Evolutionary conservation across 345 rosid species (phyloP).

Genomic region (Hibiscus syriacus): DNA sequence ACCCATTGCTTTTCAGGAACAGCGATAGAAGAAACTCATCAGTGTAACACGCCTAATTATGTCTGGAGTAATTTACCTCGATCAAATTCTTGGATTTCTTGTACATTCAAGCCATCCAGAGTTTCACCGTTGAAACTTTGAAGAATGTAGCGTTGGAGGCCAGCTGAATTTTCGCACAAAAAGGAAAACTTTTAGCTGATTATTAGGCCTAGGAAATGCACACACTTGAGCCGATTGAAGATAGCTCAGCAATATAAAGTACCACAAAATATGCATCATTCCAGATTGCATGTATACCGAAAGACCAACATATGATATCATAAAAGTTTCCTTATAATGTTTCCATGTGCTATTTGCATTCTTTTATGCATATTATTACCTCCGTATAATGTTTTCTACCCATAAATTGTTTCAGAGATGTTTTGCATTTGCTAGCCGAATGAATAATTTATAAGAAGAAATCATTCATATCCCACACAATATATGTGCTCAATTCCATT

Average conservation of each 20-base stretch:
- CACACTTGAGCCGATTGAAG: too few relatives aligned
- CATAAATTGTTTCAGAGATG: too few relatives aligned
- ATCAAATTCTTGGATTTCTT: conserved; percentile 68
- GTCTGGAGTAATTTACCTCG: conserved; percentile 43
- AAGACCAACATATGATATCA: neutral
- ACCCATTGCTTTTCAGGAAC: neutral
- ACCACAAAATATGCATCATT: neutral
- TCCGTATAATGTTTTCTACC: too few relatives aligned
- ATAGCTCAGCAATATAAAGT: too few relatives aligned
- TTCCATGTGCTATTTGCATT: too few relatives aligned
- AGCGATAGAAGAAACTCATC: neutral
- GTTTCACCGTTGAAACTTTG: conserved; percentile 43
- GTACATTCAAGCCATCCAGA: conserved; percentile 38
- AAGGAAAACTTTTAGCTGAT: neutral
- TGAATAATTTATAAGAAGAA: too few relatives aligned
- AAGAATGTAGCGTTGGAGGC: conserved; percentile 64
- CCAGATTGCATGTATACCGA: neutral
- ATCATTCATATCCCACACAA: too few relatives aligned
- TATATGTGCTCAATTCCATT: too few relatives aligned
- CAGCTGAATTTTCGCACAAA: conserved; percentile 39
- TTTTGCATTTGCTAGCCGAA: too few relatives aligned
- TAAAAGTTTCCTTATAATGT: neutral
- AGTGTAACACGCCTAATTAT: neutral
- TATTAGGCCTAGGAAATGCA: neutral
- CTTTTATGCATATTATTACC: too few relatives aligned